Conservation (phyloP, 495 filamentous ascomycete species). For the Tuber melanosporum region DNA sequence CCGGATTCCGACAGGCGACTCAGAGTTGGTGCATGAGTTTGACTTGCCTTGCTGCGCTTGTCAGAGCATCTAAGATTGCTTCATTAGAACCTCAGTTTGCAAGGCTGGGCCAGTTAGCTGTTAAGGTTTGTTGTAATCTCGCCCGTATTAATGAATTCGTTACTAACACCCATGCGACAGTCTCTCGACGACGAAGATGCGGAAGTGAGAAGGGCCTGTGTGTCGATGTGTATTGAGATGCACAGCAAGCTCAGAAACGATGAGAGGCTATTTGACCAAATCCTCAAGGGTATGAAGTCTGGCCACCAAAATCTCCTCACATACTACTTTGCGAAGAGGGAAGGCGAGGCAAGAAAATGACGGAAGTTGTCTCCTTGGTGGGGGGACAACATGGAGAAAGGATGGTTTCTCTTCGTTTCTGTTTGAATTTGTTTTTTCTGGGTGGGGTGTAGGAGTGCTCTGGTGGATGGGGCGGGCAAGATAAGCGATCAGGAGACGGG, state of each 20-base stretch:
- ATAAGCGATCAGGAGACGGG: background rate
- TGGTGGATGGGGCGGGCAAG: background rate
- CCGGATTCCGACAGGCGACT: constrained; percentile 37
- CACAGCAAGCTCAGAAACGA: constrained; percentile 61
- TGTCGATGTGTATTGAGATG: constrained; percentile 68
- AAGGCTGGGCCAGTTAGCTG: constrained; percentile 32
- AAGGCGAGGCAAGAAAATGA: constrained; percentile 37
- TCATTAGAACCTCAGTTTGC: constrained; percentile 31
- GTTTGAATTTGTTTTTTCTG: background rate
- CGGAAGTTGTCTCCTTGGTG: constrained; percentile 4
- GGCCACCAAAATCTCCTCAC: constrained; percentile 68
- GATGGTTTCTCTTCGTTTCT: constrained; percentile 2
- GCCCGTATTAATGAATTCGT: constrained; percentile 42
- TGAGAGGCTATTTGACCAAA: constrained; percentile 54
- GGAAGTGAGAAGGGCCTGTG: constrained; percentile 70
- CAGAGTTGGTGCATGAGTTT: constrained; percentile 42
- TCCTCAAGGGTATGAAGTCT: constrained; percentile 56
- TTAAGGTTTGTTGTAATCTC: constrained; percentile 34
- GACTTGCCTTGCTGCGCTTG: constrained; percentile 32
- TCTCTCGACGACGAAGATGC: constrained; percentile 64
- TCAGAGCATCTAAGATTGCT: constrained; percentile 30
- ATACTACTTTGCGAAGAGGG: constrained; percentile 69
- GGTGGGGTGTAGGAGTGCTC: background rate
- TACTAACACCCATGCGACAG: constrained; percentile 48
- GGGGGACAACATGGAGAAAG: background rate